These are phyloP conservation scores for Ambispora gerdemannii DNA, from an alignment of 192 early-diverging fungal genomes.

Conservation along the genomic window DNA sequence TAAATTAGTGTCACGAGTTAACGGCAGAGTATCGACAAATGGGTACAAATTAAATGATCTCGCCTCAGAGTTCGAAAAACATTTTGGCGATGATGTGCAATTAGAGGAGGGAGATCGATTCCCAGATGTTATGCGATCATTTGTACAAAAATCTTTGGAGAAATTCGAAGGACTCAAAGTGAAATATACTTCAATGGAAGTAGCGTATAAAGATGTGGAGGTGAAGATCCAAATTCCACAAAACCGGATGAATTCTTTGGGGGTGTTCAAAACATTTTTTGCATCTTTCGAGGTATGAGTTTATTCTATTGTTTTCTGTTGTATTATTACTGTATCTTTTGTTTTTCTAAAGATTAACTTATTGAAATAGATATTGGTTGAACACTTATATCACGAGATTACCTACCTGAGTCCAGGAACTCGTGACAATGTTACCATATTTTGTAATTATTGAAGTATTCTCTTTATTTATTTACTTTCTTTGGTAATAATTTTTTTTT, in stretches of 20 bases:
- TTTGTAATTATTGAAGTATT: too few species aligned
- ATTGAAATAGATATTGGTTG: too few species aligned
- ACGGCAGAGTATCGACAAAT: constrained; percentile 50
- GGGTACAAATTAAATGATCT: constrained; percentile 47
- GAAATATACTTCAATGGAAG: constrained; percentile 67
- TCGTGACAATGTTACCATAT: too few species aligned
- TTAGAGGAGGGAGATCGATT: constrained; percentile 62
- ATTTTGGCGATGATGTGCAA: constrained; percentile 44
- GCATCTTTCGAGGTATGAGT: constrained; percentile 73
- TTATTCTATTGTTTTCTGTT: too few species aligned
- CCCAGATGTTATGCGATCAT: constrained; percentile 58
- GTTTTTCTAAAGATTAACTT: too few species aligned
- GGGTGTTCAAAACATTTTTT: constrained; percentile 78
- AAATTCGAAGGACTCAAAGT: constrained; percentile 59
- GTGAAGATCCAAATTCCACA: constrained; percentile 68
- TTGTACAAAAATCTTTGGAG: constrained; percentile 59
- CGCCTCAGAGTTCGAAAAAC: constrained; percentile 42
- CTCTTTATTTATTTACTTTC: too few species aligned
- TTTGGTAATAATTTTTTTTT: too few species aligned
- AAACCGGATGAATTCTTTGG: constrained; percentile 85
- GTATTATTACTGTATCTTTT: too few species aligned
- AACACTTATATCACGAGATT: too few species aligned
- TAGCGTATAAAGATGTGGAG: constrained; percentile 66
- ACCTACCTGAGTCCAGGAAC: too few species aligned
- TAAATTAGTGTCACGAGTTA: too few species aligned